phyloP scores from a whole-genome alignment of 1,284 basidiomycete species.

The Malassezia sympodialis region DNA sequence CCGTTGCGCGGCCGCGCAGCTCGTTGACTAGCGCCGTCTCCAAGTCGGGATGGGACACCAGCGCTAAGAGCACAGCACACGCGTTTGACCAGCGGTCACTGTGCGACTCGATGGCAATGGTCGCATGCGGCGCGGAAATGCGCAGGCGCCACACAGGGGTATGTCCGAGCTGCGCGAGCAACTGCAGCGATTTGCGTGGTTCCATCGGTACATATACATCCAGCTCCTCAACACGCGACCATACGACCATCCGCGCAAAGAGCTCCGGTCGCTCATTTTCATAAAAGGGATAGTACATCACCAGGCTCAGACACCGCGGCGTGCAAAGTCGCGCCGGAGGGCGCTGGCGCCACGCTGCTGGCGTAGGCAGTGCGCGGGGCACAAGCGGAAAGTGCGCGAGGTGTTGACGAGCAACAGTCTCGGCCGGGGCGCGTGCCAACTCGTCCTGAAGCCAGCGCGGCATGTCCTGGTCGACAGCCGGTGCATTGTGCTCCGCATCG shows the following conservation, averaged over 20 bases:
- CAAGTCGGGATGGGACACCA: background rate
- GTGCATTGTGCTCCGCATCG: background rate
- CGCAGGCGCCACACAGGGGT: conserved; percentile 32
- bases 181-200: conserved; percentile 23
- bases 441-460: conserved; percentile 43
- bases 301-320: conserved; percentile 31
- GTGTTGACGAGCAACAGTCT: conserved; percentile 29
- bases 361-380: conserved; percentile 2
- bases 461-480: conserved; percentile 26
- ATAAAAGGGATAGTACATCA: conserved; percentile 36
- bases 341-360: conserved; percentile 2
- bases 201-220: conserved; percentile 36
- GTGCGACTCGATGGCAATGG: conserved; percentile 25
- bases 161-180: conserved; percentile 25
- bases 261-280: conserved; percentile 37
- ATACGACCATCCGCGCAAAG: conserved; percentile 34
- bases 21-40: conserved; percentile 12
- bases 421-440: conserved; percentile 21
- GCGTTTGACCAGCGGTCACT: conserved; percentile 8
- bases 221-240: conserved; percentile 37
- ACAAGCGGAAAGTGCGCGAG: conserved; percentile 29
- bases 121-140: conserved; percentile 31
- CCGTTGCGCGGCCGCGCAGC: conserved; percentile 6
- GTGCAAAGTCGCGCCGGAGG: conserved; percentile 19
- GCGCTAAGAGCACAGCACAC: conserved; percentile 4